phyloP scores from a whole-genome alignment of 768 basidiomycete species.

The Pisolithus albus region DNA sequence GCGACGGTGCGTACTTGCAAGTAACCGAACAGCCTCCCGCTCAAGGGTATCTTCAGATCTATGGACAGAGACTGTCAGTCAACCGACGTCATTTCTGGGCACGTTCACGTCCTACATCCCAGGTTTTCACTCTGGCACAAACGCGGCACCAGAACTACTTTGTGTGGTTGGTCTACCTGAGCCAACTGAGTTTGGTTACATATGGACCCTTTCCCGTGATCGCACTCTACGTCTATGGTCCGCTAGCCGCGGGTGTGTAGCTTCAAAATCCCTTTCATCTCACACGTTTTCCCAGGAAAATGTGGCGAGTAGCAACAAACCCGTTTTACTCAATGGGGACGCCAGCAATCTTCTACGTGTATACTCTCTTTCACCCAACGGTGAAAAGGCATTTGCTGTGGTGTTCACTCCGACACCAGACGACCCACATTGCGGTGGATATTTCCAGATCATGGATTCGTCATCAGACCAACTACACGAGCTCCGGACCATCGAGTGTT shows the following conservation, averaged over 20 bases:
- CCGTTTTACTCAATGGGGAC: constrained; percentile 51
- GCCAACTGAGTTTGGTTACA: constrained; percentile 65
- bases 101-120: constrained; percentile 63
- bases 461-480: constrained; percentile 54
- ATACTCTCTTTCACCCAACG: constrained; percentile 41
- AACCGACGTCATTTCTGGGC: constrained; percentile 60
- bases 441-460: constrained; percentile 61
- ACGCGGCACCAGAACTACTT: constrained; percentile 54
- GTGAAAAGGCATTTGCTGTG: constrained; percentile 55
- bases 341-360: constrained; percentile 61
- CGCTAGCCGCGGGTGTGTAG: constrained; percentile 64
- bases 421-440: constrained; percentile 65
- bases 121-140: constrained; percentile 37
- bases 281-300: constrained; percentile 27
- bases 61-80: constrained; percentile 62
- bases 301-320: constrained; percentile 27
- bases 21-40: constrained; percentile 3
- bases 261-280: constrained; percentile 47
- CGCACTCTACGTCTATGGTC: constrained; percentile 83
- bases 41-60: constrained; percentile 40
- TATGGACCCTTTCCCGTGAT: constrained; percentile 86
- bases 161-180: constrained; percentile 68
- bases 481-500: constrained; percentile 52
- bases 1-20: constrained; percentile 45
- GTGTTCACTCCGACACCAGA: constrained; percentile 66